Conservation (phyloP, 306 rosid species). For the Casuarina glauca region DNA sequence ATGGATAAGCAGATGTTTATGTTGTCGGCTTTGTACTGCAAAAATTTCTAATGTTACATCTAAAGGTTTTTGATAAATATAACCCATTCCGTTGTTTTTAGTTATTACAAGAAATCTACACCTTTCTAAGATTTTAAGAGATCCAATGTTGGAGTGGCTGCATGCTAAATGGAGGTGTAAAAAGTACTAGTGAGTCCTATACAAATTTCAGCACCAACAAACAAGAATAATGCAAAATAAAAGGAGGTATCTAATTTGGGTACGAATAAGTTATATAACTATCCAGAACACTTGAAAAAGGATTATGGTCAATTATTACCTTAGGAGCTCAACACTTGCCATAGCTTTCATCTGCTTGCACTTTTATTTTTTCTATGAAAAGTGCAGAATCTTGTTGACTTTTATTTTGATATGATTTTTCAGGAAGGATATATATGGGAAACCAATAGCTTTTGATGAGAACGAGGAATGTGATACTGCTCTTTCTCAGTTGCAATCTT, state of each 20-base stretch:
- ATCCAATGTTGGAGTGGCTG: background rate
- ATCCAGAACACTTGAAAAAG: background rate
- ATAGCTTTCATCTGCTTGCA: background rate
- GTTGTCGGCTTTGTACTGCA: background rate
- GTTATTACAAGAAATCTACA: background rate
- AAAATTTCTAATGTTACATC: background rate
- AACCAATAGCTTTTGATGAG: conserved; percentile 59
- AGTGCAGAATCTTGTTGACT: background rate
- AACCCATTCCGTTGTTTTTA: background rate
- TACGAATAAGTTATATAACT: background rate
- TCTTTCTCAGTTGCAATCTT: conserved; percentile 51
- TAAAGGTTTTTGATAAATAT: background rate
- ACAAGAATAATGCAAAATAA: background rate
- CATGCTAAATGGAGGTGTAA: background rate
- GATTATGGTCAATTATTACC: background rate
- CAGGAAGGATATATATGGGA: conserved; percentile 68
- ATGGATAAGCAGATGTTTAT: background rate
- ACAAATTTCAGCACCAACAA: background rate
- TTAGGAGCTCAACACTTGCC: background rate
- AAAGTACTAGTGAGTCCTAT: background rate
- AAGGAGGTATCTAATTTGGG: background rate
- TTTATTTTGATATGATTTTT: background rate
- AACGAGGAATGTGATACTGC: conserved; percentile 72
- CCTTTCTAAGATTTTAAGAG: background rate
- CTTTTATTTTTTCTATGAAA: background rate